Conservation (phyloP, 1,284 basidiomycete genomes). For the Cerioporus squamosus region DNA sequence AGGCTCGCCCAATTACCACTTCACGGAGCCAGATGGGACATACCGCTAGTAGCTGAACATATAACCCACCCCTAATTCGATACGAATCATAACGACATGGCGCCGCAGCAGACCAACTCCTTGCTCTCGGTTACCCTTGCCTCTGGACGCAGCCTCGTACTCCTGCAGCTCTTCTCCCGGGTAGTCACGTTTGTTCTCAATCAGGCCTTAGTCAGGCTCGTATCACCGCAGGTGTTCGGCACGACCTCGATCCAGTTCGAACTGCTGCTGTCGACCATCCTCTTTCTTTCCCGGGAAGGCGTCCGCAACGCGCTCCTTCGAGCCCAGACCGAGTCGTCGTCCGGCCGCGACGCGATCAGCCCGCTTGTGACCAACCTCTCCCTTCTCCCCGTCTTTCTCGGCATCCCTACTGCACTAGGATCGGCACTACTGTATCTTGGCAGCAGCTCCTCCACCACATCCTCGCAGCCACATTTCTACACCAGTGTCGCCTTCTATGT, state of each 20-base stretch:
- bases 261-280: constrained; percentile 83
- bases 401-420: constrained; percentile 34
- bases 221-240: constrained; percentile 86
- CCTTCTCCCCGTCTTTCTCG: constrained; percentile 36
- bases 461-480: constrained; percentile 66
- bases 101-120: not conserved
- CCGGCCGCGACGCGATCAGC: not conserved
- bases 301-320: constrained; percentile 82
- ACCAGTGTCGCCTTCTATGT: constrained; percentile 73
- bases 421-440: constrained; percentile 34
- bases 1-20: too few relatives aligned
- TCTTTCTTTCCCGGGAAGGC: constrained; percentile 93
- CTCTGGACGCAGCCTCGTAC: constrained; percentile 83
- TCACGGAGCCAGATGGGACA: too few relatives aligned
- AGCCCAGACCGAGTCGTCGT: constrained; percentile 17
- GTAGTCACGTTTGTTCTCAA: constrained; percentile 89
- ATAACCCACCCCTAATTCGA: too few relatives aligned
- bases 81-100: too few relatives aligned
- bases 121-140: constrained; percentile 42
- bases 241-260: constrained; percentile 89
- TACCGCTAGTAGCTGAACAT: too few relatives aligned
- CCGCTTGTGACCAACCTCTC: constrained; percentile 35
- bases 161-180: constrained; percentile 85
- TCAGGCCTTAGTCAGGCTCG: constrained; percentile 84
- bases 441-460: constrained; percentile 30